These are phyloP conservation scores for Sporothrix euskadiensis DNA, from an alignment of 2,329 filamentous ascomycete species.

Conservation along the genomic window DNA sequence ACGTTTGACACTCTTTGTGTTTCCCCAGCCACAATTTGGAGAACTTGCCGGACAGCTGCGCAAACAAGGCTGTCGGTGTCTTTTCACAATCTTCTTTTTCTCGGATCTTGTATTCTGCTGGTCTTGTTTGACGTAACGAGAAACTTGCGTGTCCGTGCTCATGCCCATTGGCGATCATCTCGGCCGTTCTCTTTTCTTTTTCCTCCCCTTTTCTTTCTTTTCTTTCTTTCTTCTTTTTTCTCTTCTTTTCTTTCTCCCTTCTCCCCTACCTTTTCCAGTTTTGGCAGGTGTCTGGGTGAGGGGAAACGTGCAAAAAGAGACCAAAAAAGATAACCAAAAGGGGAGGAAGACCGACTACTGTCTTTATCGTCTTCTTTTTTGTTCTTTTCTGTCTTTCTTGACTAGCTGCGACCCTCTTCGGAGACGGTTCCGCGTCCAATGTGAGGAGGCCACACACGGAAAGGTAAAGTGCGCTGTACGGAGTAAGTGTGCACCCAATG, in stretches of 20 bases:
- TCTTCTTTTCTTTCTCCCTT: neutral
- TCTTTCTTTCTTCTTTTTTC: neutral
- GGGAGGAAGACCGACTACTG: too few species aligned
- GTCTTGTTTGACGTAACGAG: neutral
- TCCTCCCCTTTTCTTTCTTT: neutral
- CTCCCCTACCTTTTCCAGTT: neutral
- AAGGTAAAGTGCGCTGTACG: neutral
- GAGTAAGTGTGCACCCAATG: neutral
- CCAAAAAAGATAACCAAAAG: too few species aligned
- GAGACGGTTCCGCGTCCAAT: neutral
- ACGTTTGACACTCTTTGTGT: conserved; percentile 20
- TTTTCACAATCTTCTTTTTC: neutral
- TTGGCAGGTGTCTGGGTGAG: neutral
- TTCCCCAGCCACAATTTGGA: conserved; percentile 4
- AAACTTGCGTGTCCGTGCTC: neutral
- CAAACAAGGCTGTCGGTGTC: neutral
- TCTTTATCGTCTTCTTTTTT: too few species aligned
- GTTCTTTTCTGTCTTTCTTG: neutral
- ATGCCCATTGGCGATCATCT: neutral
- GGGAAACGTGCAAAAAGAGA: neutral
- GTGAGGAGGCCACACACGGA: neutral
- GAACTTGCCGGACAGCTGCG: neutral
- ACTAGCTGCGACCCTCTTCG: neutral
- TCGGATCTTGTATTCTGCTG: neutral
- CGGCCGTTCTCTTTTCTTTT: neutral